Evolutionary conservation across 495 filamentous ascomycete genomes (phyloP), one percentile per base, ranked within the genome.

Genomic region (Annulohypoxylon maeteangense): DNA sequence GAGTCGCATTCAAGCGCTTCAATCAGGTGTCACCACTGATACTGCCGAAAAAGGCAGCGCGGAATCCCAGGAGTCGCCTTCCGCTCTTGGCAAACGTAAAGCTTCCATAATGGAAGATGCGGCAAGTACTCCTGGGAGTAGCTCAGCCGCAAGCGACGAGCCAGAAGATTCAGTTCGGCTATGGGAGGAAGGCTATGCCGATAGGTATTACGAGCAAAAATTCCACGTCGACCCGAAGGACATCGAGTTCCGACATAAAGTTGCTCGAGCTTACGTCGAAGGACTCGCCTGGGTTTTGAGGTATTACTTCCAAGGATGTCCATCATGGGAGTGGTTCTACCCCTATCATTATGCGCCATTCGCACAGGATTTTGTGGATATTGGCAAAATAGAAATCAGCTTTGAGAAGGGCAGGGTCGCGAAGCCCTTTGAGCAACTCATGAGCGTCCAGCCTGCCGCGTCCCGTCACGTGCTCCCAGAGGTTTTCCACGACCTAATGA

Each of bases 261-360:
- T 99, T 72, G 95, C 90, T n/a, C 87, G 90, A 53, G 87, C 91
- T 14, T 99, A 99, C 78, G 93, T 94, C n/a, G 92, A 97, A 82
- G 95, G 95, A 50, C 87, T 98, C n/a, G 91, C 91, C 34, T 99
- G 96, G 95, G 95, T 98, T n/a, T 82, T 99, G 23, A 84, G 91
- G 16, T 99, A 99, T 76, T 99, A 99, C 79, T 96, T 97, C 78
- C 95, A 99, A 79, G 95, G 96, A 16, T 98, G 95, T 74, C 93
- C 96, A 10, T 97, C 93, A 1, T 98, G 96, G 95, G 95, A 91
- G 55, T 99, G 95, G 95, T 99, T 94, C 76, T 99, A 97, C 75
- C 95, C 95, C 1, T 95, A 98, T 76, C 95, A 99, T 78, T 99
- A 99, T 75, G 96, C 95, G 4, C 95, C 95, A 10, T 98, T 98